phyloP scores from a whole-genome alignment of 495 filamentous ascomycete genomes.

The Xylaria palmicola region DNA sequence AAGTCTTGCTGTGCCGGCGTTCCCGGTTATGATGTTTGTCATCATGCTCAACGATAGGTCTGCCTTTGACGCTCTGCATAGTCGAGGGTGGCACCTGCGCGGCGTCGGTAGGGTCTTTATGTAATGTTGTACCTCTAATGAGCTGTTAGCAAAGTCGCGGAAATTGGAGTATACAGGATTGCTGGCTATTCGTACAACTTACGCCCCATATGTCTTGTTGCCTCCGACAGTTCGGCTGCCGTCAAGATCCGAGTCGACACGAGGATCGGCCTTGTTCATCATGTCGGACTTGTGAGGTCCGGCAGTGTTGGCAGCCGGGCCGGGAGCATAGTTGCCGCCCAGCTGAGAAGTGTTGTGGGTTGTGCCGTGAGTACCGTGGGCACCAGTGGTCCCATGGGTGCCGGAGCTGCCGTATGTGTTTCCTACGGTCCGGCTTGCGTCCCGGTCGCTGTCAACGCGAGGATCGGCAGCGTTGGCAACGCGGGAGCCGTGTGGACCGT shows the following conservation, averaged over 20 bases:
- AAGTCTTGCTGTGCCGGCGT: constrained; percentile 38
- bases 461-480: constrained; percentile 49
- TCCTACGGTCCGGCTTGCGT: constrained; percentile 31
- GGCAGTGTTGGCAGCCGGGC: constrained; percentile 44
- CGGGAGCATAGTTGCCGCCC: constrained; percentile 31
- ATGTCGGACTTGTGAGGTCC: constrained; percentile 55
- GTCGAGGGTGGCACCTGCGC: constrained; percentile 50
- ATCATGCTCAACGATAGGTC: constrained; percentile 38
- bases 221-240: constrained; percentile 43
- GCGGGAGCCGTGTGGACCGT: constrained; percentile 45
- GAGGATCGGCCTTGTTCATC: constrained; percentile 55
- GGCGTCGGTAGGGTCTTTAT: constrained; percentile 46
- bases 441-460: constrained; percentile 45
- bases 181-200: constrained; percentile 29
- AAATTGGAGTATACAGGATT: not conserved
- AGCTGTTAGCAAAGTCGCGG: not conserved
- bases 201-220: constrained; percentile 49
- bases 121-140: not conserved
- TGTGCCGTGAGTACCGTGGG: constrained; percentile 27
- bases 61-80: constrained; percentile 36
- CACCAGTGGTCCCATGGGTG: constrained; percentile 22
- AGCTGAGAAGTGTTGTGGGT: constrained; percentile 20
- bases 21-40: constrained; percentile 34
- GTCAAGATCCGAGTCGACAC: constrained; percentile 52
- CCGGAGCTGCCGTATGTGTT: constrained; percentile 34